phyloP scores from a whole-genome alignment of 495 filamentous ascomycete species.

The Penicillium maclennaniae region DNA sequence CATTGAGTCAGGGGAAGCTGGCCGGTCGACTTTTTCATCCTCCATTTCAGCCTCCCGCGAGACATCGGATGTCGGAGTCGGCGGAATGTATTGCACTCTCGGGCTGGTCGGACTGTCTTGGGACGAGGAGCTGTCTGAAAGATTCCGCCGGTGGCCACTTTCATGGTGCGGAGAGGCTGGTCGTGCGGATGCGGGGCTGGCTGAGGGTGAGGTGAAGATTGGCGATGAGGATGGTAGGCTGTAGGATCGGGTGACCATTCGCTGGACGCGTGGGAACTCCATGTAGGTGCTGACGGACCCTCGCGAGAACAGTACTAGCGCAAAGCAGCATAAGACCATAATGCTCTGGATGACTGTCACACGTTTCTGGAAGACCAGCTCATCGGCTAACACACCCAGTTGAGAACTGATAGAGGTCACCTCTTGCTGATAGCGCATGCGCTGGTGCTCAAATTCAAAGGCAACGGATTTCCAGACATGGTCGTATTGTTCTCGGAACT shows the following conservation, averaged over 20 bases:
- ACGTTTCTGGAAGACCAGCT: slow-evolving; percentile 92
- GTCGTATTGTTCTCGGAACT: slow-evolving; percentile 83
- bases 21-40: slow-evolving; percentile 8
- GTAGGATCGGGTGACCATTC: slow-evolving; percentile 51
- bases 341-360: slow-evolving; percentile 87
- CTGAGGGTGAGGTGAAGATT: slow-evolving; percentile 39
- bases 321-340: slow-evolving; percentile 81
- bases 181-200: slow-evolving; percentile 43
- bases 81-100: slow-evolving; percentile 41
- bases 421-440: slow-evolving; percentile 74
- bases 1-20: slow-evolving; percentile 16
- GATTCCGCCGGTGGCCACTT: slow-evolving; percentile 34
- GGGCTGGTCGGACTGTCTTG: slow-evolving; percentile 36
- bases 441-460: slow-evolving; percentile 82
- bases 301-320: slow-evolving; percentile 75
- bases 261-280: slow-evolving; percentile 55
- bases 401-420: slow-evolving; percentile 76
- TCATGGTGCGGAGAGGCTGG: slow-evolving; percentile 37
- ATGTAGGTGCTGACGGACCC: slow-evolving; percentile 44
- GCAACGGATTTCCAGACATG: slow-evolving; percentile 95
- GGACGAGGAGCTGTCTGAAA: slow-evolving; percentile 37
- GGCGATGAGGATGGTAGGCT: slow-evolving; percentile 41
- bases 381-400: slow-evolving; percentile 82
- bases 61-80: slow-evolving; percentile 42
- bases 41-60: slow-evolving; percentile 20